Evolutionary conservation across 2,329 filamentous ascomycete genomes (phyloP), one percentile per base, ranked within the genome.

Genomic region (Alternaria ethzedia): DNA sequence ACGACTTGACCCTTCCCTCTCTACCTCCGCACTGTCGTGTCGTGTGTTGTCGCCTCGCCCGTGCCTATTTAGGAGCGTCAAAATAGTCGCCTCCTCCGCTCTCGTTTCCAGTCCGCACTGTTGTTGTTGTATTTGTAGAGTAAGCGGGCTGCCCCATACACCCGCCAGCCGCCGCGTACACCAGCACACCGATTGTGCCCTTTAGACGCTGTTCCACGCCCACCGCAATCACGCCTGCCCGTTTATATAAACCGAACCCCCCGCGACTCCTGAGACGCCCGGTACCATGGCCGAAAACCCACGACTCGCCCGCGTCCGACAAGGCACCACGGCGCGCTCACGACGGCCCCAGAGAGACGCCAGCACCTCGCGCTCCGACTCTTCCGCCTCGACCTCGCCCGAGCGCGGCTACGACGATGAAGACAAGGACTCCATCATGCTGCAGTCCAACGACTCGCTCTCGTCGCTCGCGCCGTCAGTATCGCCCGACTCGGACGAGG

Each of bases 351-450:
- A 76, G 50, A 64, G 79, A 64, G 75, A 77, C 49, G 65, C 68
- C 58, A 79, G 77, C 70, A 65, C 70, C 69, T 74, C 76, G 36
- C 77, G 77, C 45, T 83, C 81, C 54, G 77, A 78, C 67, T 86
- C 84, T 4, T 92, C 90, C 6, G 91, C 91, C 8, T 91, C 90
- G 61, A 92, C 90, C 76, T 94, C 91, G 2, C 91, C 91, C 47
- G 88, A 87, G 55, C 89, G 91, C 56, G 89, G 88, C 77, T 91
- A 96, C 81, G 91, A 94, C 76, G 95, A 96, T 81, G 91, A 94
- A 76, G 95, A 97, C 82, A 97, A 94, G 71, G 95, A 97, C 82
- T 97, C 96, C 81, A 96, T 96, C 80, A 90, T 91, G 78, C 88
- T 87, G 61, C 90, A 91, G 70, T 81, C 85, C 73, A 97, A 97